Percentiles rank a stretch among this genome's conserved stretches.
Evolutionary conservation across 1,139 yeast genomes (phyloP).

Genomic region (Dujonia santamariae): DNA sequence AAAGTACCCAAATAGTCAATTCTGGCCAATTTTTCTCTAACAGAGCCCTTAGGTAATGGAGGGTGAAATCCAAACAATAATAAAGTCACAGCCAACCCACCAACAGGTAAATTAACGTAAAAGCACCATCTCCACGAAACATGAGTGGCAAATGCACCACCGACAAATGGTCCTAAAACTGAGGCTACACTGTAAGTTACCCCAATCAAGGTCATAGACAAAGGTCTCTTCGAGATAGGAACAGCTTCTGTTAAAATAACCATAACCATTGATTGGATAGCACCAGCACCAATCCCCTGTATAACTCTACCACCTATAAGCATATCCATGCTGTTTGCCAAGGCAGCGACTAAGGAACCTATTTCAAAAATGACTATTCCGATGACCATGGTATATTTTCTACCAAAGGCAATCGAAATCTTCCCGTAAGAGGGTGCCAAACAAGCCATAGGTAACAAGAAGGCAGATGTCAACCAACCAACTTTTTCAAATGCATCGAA

Average conservation of each 20-base stretch:
- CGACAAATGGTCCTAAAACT: slow-evolving; percentile 63
- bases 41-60: slow-evolving; percentile 42
- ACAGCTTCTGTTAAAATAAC: slow-evolving; percentile 61
- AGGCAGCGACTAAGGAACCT: slow-evolving; percentile 61
- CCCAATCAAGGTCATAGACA: slow-evolving; percentile 48
- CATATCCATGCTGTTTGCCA: slow-evolving; percentile 55
- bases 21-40: slow-evolving; percentile 36
- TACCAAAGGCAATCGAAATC: slow-evolving; percentile 57
- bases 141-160: slow-evolving; percentile 62
- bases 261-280: slow-evolving; percentile 56
- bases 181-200: slow-evolving; percentile 54
- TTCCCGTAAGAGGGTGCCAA: slow-evolving; percentile 62
- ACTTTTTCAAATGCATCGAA: slow-evolving; percentile 53
- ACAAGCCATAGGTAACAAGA: slow-evolving; percentile 56
- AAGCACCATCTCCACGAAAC: slow-evolving; percentile 81
- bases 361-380: slow-evolving; percentile 56
- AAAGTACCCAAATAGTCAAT: slow-evolving; percentile 35
- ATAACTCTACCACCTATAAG: slow-evolving; percentile 69
- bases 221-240: slow-evolving; percentile 55
- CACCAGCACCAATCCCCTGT: slow-evolving; percentile 75
- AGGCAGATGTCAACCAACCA: slow-evolving; percentile 64
- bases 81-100: slow-evolving; percentile 51
- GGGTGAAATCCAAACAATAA: slow-evolving; percentile 54
- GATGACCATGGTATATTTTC: slow-evolving; percentile 48
- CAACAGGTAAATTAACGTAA: slow-evolving; percentile 67